phyloP scores from a whole-genome alignment of 768 basidiomycete genomes.

The Tulasnella sp. region DNA sequence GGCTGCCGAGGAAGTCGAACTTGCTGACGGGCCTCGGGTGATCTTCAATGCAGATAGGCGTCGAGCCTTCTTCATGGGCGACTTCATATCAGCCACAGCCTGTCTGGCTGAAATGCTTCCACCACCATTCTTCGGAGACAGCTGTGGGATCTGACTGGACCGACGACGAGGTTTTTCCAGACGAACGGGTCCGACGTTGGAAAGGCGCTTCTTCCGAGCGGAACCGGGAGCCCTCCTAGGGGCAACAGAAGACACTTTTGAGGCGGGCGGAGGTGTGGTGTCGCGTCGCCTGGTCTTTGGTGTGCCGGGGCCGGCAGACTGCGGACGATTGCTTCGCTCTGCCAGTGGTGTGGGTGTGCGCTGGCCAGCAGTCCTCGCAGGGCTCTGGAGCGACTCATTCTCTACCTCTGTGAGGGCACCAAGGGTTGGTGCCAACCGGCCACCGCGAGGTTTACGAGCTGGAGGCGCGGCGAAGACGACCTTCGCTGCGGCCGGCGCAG shows the following conservation, averaged over 20 bases:
- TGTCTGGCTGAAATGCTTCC: neutral
- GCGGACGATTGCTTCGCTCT: conserved; percentile 55
- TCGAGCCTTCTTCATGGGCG: conserved; percentile 23
- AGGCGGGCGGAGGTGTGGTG: conserved; percentile 37
- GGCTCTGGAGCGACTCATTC: conserved; percentile 37
- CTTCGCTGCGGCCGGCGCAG: neutral
- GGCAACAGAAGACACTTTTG: conserved; percentile 48
- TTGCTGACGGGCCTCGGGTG: neutral
- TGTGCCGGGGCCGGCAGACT: conserved; percentile 11
- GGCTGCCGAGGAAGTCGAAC: neutral
- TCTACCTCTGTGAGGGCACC: conserved; percentile 64
- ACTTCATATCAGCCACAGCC: conserved; percentile 7
- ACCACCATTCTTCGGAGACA: conserved; percentile 8
- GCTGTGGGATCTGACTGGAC: conserved; percentile 75
- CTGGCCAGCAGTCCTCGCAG: conserved; percentile 37
- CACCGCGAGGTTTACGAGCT: conserved; percentile 57
- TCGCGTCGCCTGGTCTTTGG: conserved; percentile 40
- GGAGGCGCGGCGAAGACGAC: conserved; percentile 3
- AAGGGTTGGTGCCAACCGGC: conserved; percentile 49
- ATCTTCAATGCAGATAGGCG: conserved; percentile 12
- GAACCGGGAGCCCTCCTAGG: conserved; percentile 43
- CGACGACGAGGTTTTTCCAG: conserved; percentile 68
- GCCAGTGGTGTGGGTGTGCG: conserved; percentile 41
- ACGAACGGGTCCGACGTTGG: conserved; percentile 72
- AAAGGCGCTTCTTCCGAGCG: conserved; percentile 52